These are phyloP conservation scores for Fusarium sp. DNA, from an alignment of 2,329 filamentous ascomycete genomes.

Conservation along the genomic window DNA sequence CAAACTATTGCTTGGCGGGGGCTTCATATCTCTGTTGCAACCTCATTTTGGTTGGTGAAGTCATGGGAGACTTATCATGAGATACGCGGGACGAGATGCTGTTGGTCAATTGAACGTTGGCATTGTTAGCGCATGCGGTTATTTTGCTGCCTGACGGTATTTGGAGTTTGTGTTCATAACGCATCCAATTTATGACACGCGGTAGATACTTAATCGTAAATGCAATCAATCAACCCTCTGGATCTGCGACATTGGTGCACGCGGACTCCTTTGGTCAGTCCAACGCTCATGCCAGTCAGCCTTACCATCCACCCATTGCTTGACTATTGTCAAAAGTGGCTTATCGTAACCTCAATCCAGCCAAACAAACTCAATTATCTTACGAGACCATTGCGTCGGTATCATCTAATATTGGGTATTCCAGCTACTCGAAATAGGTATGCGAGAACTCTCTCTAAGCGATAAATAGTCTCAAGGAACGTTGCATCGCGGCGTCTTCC, in stretches of 20 bases:
- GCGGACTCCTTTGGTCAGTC: background rate
- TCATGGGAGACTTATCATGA: slow-evolving; percentile 30
- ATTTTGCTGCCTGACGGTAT: slow-evolving; percentile 21
- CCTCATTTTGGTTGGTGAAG: slow-evolving; percentile 25
- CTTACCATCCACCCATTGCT: background rate
- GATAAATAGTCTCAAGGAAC: slow-evolving; percentile 24
- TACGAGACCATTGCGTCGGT: background rate
- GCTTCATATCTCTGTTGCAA: slow-evolving; percentile 19
- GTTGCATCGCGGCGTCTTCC: slow-evolving; percentile 30
- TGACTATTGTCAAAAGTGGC: background rate
- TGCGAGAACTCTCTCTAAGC: slow-evolving; percentile 8
- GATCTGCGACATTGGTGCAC: slow-evolving; percentile 13
- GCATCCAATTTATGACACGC: slow-evolving; percentile 3
- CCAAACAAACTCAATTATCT: slow-evolving; percentile 5
- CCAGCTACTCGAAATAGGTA: slow-evolving; percentile 15
- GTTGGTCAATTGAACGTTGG: slow-evolving; percentile 32
- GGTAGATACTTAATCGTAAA: slow-evolving; percentile 20
- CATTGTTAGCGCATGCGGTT: slow-evolving; percentile 8
- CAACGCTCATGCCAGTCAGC: background rate
- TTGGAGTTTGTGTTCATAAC: background rate
- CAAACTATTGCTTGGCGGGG: slow-evolving; percentile 18
- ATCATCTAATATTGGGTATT: background rate
- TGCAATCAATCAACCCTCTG: background rate
- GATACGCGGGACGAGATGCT: slow-evolving; percentile 5
- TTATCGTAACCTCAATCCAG: background rate